phyloP scores from a whole-genome alignment of 2,329 filamentous ascomycete species.

The Colletotrichum tabaci region DNA sequence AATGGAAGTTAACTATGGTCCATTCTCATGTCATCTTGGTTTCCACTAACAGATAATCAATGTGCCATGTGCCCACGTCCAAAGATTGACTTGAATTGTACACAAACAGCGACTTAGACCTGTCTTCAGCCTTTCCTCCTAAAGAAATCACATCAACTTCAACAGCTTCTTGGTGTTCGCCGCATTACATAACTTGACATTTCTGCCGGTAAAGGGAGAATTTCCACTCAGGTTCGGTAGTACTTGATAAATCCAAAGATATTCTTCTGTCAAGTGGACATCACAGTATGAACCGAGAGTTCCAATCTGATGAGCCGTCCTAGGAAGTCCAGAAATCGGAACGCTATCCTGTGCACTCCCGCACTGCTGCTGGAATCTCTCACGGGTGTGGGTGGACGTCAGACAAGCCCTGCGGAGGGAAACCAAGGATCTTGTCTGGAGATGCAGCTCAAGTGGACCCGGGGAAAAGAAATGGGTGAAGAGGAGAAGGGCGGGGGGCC shows the following conservation, averaged over 20 bases:
- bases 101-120: fast-evolving
- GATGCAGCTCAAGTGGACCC: constrained; percentile 11
- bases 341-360: background rate
- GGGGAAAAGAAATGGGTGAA: constrained; percentile 1
- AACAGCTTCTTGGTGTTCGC: background rate
- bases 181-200: background rate
- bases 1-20: too few species aligned
- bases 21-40: background rate
- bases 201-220: too few species aligned
- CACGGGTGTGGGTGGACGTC: background rate
- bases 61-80: background rate
- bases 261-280: background rate
- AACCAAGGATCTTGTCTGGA: constrained; percentile 16
- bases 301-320: background rate
- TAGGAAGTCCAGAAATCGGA: background rate
- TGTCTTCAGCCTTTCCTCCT: background rate
- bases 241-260: too few species aligned
- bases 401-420: constrained; percentile 13
- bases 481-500: constrained; percentile 22
- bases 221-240: background rate
- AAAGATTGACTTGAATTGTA: background rate
- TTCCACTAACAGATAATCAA: fast-evolving
- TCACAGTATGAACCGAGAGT: background rate
- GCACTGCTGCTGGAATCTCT: too few species aligned
- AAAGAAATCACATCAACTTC: background rate